Percentiles rank a stretch among this genome's conserved stretches.
Conservation (phyloP, 805 yeast species). For the Kodamaea hsintzibuensis region DNA sequence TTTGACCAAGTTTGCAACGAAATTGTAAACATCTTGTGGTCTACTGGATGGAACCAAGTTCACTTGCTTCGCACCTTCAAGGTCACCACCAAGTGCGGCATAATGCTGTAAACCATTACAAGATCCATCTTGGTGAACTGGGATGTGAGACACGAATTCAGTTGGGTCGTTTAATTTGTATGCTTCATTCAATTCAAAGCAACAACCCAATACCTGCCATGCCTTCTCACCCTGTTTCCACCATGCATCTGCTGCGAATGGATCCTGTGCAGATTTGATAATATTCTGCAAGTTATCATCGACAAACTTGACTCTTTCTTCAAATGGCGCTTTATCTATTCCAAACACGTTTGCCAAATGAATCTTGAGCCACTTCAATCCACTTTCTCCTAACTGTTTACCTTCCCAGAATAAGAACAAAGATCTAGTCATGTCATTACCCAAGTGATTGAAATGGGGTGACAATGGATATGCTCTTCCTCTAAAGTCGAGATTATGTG, state of each 20-base stretch:
- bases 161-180: conserved; percentile 62
- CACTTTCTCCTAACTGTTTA: conserved; percentile 60
- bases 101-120: conserved; percentile 86
- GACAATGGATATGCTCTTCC: conserved; percentile 84
- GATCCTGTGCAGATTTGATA: conserved; percentile 59
- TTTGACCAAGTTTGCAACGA: conserved; percentile 66
- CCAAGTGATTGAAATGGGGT: conserved; percentile 79
- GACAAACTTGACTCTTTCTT: conserved; percentile 60
- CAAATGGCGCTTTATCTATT: conserved; percentile 67
- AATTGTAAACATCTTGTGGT: conserved; percentile 77
- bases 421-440: conserved; percentile 76
- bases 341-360: conserved; percentile 77
- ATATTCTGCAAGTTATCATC: conserved; percentile 58
- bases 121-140: conserved; percentile 86
- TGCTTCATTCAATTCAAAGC: conserved; percentile 67
- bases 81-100: conserved; percentile 85
- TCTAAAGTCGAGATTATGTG: conserved; percentile 79
- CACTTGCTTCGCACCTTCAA: conserved; percentile 80
- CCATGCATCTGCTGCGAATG: conserved; percentile 58
- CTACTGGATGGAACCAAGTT: conserved; percentile 67
- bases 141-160: conserved; percentile 65
- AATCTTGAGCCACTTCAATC: conserved; percentile 73
- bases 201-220: conserved; percentile 76
- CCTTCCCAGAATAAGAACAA: conserved; percentile 78
- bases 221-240: conserved; percentile 80